Evolutionary conservation across 345 rosid species (phyloP).

Genomic region (Eucalyptus marginata): DNA sequence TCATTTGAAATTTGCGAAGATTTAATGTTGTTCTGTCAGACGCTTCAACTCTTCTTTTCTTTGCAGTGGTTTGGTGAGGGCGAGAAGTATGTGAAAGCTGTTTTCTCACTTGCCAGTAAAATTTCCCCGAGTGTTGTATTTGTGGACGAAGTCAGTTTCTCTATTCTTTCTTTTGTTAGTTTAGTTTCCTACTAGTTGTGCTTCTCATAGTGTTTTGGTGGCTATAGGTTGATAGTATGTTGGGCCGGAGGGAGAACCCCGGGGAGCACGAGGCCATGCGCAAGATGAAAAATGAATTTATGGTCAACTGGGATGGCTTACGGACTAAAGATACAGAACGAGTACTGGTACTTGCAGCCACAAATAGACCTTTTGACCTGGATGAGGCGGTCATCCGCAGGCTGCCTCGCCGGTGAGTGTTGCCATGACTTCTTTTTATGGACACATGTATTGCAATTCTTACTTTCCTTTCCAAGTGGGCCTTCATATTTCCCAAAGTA

Average conservation of each 20-base stretch:
- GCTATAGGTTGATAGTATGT: constrained; percentile 85
- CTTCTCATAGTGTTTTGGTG: not conserved
- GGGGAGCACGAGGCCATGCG: constrained; percentile 91
- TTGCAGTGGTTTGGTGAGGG: constrained; percentile 97
- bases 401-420: constrained; percentile 29
- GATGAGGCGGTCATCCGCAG: constrained; percentile 97
- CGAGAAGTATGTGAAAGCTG: constrained; percentile 89
- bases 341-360: constrained; percentile 91
- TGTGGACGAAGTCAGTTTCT: constrained; percentile 67
- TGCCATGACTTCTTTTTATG: not conserved
- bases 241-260: constrained; percentile 79
- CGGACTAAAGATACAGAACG: constrained; percentile 77
- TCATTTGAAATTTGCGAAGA: not conserved
- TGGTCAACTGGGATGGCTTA: constrained; percentile 92
- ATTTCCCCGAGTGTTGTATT: constrained; percentile 81
- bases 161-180: not conserved
- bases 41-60: not conserved
- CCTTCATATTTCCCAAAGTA: not conserved
- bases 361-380: constrained; percentile 92
- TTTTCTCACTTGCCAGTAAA: constrained; percentile 85
- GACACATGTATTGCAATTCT: not conserved
- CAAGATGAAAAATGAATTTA: constrained; percentile 93
- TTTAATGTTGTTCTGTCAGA: not conserved
- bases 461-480: not conserved
- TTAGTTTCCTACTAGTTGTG: not conserved